Conservation (phyloP, 192 early-diverging fungal species). For the Jimgerdemannia lactiflua region DNA sequence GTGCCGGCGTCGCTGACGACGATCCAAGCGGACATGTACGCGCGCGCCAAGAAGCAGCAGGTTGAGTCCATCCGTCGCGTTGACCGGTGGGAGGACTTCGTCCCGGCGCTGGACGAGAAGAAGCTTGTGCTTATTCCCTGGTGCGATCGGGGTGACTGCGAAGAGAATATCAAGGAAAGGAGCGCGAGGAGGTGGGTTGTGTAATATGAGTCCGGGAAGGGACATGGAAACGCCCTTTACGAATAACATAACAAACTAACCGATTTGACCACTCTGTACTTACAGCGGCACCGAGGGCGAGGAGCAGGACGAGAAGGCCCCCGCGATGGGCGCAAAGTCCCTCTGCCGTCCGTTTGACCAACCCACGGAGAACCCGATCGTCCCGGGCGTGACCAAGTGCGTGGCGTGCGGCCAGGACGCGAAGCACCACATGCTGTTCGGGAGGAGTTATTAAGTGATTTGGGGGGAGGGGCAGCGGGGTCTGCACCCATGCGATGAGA, state of each 20-base stretch:
- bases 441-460: slow-evolving; percentile 71
- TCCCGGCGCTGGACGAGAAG: slow-evolving; percentile 85
- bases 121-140: slow-evolving; percentile 89
- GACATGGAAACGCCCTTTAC: neutral
- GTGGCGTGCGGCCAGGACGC: slow-evolving; percentile 73
- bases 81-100: slow-evolving; percentile 92
- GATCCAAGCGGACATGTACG: slow-evolving; percentile 92
- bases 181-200: slow-evolving; percentile 65
- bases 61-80: slow-evolving; percentile 75
- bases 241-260: neutral
- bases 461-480: too few species aligned
- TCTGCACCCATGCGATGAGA: neutral
- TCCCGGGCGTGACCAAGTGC: slow-evolving; percentile 88
- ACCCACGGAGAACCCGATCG: slow-evolving; percentile 80
- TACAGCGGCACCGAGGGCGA: slow-evolving; percentile 52
- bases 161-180: slow-evolving; percentile 95
- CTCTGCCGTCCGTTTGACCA: slow-evolving; percentile 96
- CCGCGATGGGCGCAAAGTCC: slow-evolving; percentile 99
- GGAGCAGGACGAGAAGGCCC: slow-evolving; percentile 92
- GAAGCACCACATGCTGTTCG: slow-evolving; percentile 79
- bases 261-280: neutral
- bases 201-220: neutral
- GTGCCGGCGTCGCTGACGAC: slow-evolving; percentile 62
- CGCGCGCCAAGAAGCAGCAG: slow-evolving; percentile 73
- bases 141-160: slow-evolving; percentile 90